Evolutionary conservation across 306 rosid genomes (phyloP).

Genomic region (Glycine tomentella): DNA sequence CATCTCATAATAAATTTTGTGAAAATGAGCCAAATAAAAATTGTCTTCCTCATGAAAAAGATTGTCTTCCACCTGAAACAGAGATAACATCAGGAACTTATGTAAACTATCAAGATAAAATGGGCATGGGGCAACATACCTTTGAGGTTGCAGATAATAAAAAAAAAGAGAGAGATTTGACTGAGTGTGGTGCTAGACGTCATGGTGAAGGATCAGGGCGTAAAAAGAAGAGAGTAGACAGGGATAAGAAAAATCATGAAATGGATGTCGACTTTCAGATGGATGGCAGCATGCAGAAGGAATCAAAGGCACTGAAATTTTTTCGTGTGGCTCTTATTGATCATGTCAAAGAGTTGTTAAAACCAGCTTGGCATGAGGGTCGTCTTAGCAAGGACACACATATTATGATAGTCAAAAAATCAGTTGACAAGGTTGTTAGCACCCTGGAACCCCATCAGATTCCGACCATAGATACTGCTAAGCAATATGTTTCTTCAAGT

Average conservation of each 20-base stretch:
- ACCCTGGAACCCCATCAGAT: conserved; percentile 76
- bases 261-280: conserved; percentile 55
- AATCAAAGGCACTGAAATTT: conserved; percentile 61
- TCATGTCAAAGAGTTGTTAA: conserved; percentile 81
- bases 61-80: conserved; percentile 55
- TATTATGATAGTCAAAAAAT: conserved; percentile 77
- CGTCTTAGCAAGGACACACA: conserved; percentile 84
- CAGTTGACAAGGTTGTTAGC: conserved; percentile 84
- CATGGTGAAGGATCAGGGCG: conserved; percentile 58
- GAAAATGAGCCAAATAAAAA: conserved; percentile 60
- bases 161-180: conserved; percentile 45
- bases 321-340: conserved; percentile 83
- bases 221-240: conserved; percentile 58
- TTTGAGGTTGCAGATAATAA: conserved; percentile 48
- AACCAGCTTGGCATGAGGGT: conserved; percentile 93
- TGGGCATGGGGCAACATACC: conserved; percentile 52
- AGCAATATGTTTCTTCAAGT: conserved; percentile 71
- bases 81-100: conserved; percentile 68
- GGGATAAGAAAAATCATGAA: conserved; percentile 55
- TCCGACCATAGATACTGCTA: conserved; percentile 68
- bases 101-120: conserved; percentile 44
- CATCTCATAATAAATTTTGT: conserved; percentile 68
- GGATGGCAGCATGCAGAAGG: conserved; percentile 61
- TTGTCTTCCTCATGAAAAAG: conserved; percentile 56
- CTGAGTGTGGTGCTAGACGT: conserved; percentile 48